Percentiles rank a stretch among this genome's conserved stretches.
Conservation (phyloP, 2,329 filamentous ascomycete genomes). For the Colletotrichum euphorbiae region DNA sequence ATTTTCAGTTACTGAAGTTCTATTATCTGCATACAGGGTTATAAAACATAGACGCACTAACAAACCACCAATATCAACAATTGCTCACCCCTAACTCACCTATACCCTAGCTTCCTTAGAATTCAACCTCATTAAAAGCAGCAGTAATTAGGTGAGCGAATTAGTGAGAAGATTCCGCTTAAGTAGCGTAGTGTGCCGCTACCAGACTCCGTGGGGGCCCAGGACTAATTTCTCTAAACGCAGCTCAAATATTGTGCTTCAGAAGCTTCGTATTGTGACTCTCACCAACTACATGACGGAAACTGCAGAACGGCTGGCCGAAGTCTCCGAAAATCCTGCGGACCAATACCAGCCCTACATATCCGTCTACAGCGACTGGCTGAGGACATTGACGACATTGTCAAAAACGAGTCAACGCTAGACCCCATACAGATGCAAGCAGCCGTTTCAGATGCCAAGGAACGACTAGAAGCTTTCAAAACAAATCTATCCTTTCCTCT, state of each 20-base stretch:
- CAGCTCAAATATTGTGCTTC: slow-evolving; percentile 47
- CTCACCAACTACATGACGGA: slow-evolving; percentile 46
- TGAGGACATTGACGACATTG: slow-evolving; percentile 47
- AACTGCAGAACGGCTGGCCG: slow-evolving; percentile 42
- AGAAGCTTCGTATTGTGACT: slow-evolving; percentile 47
- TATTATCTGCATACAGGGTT: no score
- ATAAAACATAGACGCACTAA: no score
- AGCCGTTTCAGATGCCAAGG: slow-evolving; percentile 29
- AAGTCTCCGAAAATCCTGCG: slow-evolving; percentile 33
- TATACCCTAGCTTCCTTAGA: no score
- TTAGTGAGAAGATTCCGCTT: no score
- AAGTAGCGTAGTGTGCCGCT: no score
- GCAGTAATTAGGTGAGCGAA: no score
- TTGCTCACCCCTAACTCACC: no score
- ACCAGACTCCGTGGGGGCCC: not conserved
- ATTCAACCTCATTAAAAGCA: no score
- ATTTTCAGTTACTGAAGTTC: no score
- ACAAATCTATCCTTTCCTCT: slow-evolving; percentile 44
- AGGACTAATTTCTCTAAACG: not conserved
- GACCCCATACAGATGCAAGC: slow-evolving; percentile 36
- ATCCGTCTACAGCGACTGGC: slow-evolving; percentile 47
- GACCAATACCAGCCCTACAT: slow-evolving; percentile 48
- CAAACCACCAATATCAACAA: no score
- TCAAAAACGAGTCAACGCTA: slow-evolving; percentile 36
- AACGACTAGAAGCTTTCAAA: slow-evolving; percentile 41